Base-by-base conservation (phyloP, 2,329 filamentous ascomycete species). In the Calonectria hongkongensis region DNA sequence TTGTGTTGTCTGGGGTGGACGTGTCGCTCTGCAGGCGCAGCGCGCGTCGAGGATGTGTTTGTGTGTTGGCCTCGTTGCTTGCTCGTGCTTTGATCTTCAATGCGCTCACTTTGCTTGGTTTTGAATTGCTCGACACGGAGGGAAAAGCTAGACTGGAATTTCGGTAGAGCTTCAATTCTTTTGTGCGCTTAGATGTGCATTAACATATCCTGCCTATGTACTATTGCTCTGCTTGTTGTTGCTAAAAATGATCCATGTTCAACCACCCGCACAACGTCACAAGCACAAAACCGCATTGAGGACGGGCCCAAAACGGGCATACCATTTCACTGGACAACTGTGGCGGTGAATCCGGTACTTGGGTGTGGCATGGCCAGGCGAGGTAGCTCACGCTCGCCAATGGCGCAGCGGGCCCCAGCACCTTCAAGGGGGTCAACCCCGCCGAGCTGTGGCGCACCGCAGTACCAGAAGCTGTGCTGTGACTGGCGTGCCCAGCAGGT, bases 261-360 rank as follows among this genome's bases (percentile, higher is more conserved):
- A 39, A 41, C 33, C 33, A 41, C 27, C 50, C 50, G 12, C 50
- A 54, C 36, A 60, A 60, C 54, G 54, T 60, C 54, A 60, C 54
- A 60, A 25, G 39, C 21, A 41, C 54, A 54, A 43, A 28, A 21
- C 12, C 30, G 41, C 39, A 64, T 36, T 56, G 39, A 47, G 47
- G 50, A 56, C 62, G 25, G 21, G 45, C 39, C 68, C 62, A 16
- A 51, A 68, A 71, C 39, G 54, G 69, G 54, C 27, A 54, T 67
- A 67, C 33, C 21, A 27, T 21, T 30, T 45, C 54, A 8, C 33
- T 13, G 30, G 43, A 47, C 36, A 66, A 50, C 39, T 72, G 70
- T 72, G 70, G 70, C 70, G 70, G 70, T 68, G 70, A 63, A 45
- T n/a, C 25, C 51, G 28, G 56, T 51, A 45, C 25, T 65, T 47